Conservation (phyloP, 805 yeast genomes). For the Brettanomyces sp. region DNA sequence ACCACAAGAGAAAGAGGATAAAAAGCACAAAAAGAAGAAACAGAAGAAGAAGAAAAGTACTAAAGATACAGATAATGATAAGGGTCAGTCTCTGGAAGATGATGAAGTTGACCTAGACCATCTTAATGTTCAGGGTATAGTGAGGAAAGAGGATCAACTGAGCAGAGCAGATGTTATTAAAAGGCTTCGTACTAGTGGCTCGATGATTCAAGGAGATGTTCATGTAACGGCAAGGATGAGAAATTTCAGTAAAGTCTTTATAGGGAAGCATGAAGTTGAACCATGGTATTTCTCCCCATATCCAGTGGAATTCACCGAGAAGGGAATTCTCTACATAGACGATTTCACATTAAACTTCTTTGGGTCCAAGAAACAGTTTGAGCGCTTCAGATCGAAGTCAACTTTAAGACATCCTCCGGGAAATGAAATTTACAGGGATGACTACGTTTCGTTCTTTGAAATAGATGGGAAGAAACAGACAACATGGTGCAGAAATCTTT, state of each 20-base stretch:
- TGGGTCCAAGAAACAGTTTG: conserved; percentile 84
- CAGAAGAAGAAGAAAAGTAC: conserved; percentile 9
- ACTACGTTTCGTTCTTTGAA: conserved; percentile 88
- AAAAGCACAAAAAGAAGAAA: conserved; percentile 28
- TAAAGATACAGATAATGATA: neutral
- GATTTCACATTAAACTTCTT: conserved; percentile 86
- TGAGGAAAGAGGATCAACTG: conserved; percentile 56
- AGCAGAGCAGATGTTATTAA: conserved; percentile 89
- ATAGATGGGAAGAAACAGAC: conserved; percentile 95
- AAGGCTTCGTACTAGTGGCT: conserved; percentile 87
- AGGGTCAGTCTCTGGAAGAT: conserved; percentile 18
- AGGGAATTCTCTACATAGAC: conserved; percentile 70
- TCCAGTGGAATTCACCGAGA: conserved; percentile 91
- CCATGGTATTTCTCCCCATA: conserved; percentile 99
- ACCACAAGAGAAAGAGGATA: conserved; percentile 37
- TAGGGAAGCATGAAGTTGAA: conserved; percentile 88
- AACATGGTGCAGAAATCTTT: conserved; percentile 94
- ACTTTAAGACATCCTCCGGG: conserved; percentile 96
- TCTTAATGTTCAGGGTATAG: conserved; percentile 74
- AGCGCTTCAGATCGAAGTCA: conserved; percentile 81
- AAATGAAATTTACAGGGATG: conserved; percentile 91
- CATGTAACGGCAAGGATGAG: conserved; percentile 86
- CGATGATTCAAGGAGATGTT: conserved; percentile 83
- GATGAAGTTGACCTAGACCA: conserved; percentile 82
- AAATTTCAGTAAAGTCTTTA: conserved; percentile 64